Evolutionary conservation across 352 stramenopile genomes (phyloP).

Genomic region (Phytophthora litchii): DNA sequence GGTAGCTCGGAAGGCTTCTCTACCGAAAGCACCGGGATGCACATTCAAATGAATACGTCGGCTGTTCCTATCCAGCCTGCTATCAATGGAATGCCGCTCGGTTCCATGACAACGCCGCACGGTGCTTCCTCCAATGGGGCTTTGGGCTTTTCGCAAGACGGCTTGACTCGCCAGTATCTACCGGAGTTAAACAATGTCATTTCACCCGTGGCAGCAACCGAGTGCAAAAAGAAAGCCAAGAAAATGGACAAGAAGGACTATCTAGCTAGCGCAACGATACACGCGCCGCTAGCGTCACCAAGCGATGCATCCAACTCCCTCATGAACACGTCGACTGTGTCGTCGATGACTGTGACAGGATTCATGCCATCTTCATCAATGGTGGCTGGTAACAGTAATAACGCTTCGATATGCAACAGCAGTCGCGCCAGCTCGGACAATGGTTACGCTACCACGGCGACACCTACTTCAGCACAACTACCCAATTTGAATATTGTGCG

Average conservation of each 20-base stretch:
- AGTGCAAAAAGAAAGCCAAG: slow-evolving; percentile 78
- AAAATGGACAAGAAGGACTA: slow-evolving; percentile 63
- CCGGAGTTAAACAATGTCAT: slow-evolving; percentile 72
- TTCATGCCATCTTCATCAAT: slow-evolving; percentile 20
- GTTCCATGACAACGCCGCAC: slow-evolving; percentile 44
- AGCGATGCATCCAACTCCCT: slow-evolving; percentile 22
- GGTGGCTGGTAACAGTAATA: slow-evolving; percentile 9
- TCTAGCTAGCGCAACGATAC: slow-evolving; percentile 27
- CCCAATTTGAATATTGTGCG: slow-evolving; percentile 71
- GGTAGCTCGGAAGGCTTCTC: slow-evolving; percentile 18
- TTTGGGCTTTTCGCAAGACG: slow-evolving; percentile 37
- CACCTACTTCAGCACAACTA: slow-evolving; percentile 42
- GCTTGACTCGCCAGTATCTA: slow-evolving; percentile 42
- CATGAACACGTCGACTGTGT: slow-evolving; percentile 16
- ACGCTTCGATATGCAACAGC: slow-evolving; percentile 28
- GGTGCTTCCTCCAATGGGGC: slow-evolving; percentile 22
- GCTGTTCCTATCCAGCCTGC: slow-evolving; percentile 39
- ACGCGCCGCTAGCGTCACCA: slow-evolving; percentile 27
- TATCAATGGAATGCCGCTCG: slow-evolving; percentile 41
- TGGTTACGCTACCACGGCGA: slow-evolving; percentile 16
- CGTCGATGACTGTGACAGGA: slow-evolving; percentile 14
- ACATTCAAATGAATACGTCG: slow-evolving; percentile 37
- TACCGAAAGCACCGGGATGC: slow-evolving; percentile 31
- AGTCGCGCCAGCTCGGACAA: slow-evolving; percentile 31
- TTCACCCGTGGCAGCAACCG: slow-evolving; percentile 65